Evolutionary conservation across 164 flowering plant species (phyloP), one percentile per base, ranked within the genome.

Genomic region (Litsea cubeba): DNA sequence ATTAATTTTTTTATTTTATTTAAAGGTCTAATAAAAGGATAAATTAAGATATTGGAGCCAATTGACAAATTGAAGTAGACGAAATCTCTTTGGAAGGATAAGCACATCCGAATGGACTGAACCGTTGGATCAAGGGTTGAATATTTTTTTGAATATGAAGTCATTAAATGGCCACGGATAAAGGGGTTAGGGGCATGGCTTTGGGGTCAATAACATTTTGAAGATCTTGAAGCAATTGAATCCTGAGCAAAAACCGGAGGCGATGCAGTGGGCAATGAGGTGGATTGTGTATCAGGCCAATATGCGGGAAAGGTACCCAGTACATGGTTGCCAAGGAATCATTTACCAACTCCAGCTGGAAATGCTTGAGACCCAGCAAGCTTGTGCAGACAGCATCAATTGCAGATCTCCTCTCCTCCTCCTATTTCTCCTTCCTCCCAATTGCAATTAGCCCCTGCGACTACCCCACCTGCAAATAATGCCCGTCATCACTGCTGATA

Each of bases 131-230:
- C n/a, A n/a, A n/a, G n/a, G n/a, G n/a, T n/a, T n/a, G n/a, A n/a
- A n/a, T n/a, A n/a, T n/a, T n/a, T n/a, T n/a, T n/a, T n/a, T n/a
- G n/a, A n/a, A n/a, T n/a, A n/a, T n/a, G n/a, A n/a, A n/a, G n/a
- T n/a, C n/a, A n/a, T n/a, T n/a, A n/a, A n/a, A n/a, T n/a, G n/a
- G n/a, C n/a, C n/a, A n/a, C n/a, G n/a, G n/a, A n/a, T n/a, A n/a
- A n/a, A n/a, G n/a, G n/a, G n/a, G n/a, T n/a, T n/a, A n/a, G n/a
- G n/a, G n/a, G n/a, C n/a, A n/a, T n/a, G n/a, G n/a, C n/a, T 88
- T 86, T 30, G 91, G 91, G 0, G 87, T 86, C 4, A 81, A 87
- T 73, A 88, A 88, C 79, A 82, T 88, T 54, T 22, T 74, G 40
- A 86, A 85, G 66, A 75, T 82, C 10, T 71, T 87, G 54, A 72